phyloP scores from a whole-genome alignment of 2,329 filamentous ascomycete species.

The Aspergillus flavus region DNA sequence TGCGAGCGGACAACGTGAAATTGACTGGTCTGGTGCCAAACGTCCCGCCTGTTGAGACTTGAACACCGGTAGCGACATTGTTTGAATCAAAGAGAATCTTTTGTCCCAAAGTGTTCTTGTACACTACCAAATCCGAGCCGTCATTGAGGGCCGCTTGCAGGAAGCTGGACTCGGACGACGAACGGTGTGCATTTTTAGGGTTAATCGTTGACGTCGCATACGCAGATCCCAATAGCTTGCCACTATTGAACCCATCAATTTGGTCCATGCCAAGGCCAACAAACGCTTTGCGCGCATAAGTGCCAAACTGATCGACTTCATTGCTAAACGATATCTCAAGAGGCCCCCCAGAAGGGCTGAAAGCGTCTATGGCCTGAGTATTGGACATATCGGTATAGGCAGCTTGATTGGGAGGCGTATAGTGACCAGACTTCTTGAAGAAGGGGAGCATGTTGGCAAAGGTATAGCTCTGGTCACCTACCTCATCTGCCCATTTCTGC shows the following conservation, averaged over 20 bases:
- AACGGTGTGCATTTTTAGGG: conserved; percentile 25
- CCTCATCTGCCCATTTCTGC: conserved; percentile 39
- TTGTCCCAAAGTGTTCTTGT: conserved; percentile 35
- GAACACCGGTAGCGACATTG: conserved; percentile 29
- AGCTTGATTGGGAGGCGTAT: conserved; percentile 27
- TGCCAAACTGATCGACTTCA: conserved; percentile 28
- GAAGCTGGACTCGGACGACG: conserved; percentile 21
- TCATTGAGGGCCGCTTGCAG: conserved; percentile 28
- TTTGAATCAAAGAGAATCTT: conserved; percentile 38
- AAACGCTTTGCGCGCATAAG: conserved; percentile 30
- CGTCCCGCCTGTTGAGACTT: conserved; percentile 17
- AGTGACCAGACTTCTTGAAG: conserved; percentile 30
- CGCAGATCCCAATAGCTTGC: conserved; percentile 25
- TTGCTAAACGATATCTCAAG: conserved; percentile 37
- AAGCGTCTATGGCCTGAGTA: conserved; percentile 23
- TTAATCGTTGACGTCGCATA: conserved; percentile 36
- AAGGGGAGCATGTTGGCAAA: conserved; percentile 32
- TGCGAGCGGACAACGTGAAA: conserved; percentile 21
- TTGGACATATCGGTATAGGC: conserved; percentile 29
- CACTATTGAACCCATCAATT: conserved; percentile 32
- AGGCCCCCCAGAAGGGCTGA: conserved; percentile 27
- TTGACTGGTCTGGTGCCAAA: conserved; percentile 18
- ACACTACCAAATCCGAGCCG: conserved; percentile 33
- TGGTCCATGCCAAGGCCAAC: conserved; percentile 30
- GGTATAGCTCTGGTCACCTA: conserved; percentile 36